Evolutionary conservation across 306 rosid genomes (phyloP), one percentile per base, ranked within the genome.

Genomic region (Rosa lucieae): DNA sequence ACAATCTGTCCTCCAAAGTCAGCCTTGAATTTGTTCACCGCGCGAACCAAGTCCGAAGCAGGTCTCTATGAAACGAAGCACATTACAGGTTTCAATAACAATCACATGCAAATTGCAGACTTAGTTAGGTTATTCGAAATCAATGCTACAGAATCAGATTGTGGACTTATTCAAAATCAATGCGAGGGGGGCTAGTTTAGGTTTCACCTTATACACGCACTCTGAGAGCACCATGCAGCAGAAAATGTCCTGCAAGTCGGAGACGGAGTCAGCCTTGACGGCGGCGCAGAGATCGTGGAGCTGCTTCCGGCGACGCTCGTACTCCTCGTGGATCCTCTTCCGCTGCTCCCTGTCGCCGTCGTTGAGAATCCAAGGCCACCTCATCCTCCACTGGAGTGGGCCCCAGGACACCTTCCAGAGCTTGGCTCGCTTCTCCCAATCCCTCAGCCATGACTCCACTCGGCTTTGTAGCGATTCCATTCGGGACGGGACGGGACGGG

Each of bases 201-300:
- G 14, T 59, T 37, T 37, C 10, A 92, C 99, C 98, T 95, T 93
- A 91, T 93, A 95, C 72, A 95, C 99, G 83, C 97, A 93, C 62
- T 95, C 98, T 47, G 98, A 89, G 67, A 95, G 97, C 5, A 93
- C 96, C 97, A 95, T 95, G 91, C 97, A 91, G 75, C 97, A 87
- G 26, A 95, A 91, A 61, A 95, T 89, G 76, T 93, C 99, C 85
- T 90, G 99, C 86, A 95, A 85, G 55, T 95, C 99, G 23, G 96
- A 73, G 14, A 93, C 42, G 2, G 99, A 90, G 12, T 93, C 97
- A 3, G 92, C 91, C 84, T 88, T 91, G 67, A 93, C 79, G 5
- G 97, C 91, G 39, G 37, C 79, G 66, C 97, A 91, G 82, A 95
- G 93, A 71, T 89, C 89, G 26, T 84, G 87, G 37, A 94, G 92